Evolutionary conservation across 305 asterid genomes (phyloP).

Genomic region (Plantago lanceolata): DNA sequence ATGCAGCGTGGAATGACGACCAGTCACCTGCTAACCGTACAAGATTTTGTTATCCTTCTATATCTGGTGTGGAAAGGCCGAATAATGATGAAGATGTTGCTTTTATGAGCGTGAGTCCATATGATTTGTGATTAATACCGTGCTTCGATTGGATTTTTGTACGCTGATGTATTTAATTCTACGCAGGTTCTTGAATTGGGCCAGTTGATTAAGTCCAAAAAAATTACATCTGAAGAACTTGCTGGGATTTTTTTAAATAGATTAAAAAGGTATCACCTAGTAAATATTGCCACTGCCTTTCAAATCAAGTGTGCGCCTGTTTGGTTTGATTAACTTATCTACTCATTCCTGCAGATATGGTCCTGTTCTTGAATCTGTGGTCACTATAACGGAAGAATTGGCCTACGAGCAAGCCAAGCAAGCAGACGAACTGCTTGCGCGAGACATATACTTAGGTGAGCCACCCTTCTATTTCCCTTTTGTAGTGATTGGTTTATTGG

Average conservation of each 20-base stretch:
- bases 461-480: constrained; percentile 5
- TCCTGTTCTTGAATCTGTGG: constrained; percentile 73
- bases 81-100: constrained; percentile 66
- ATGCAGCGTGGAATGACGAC: constrained; percentile 45
- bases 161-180: background rate
- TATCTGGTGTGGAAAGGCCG: constrained; percentile 49
- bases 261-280: constrained; percentile 49
- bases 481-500: no score
- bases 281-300: background rate
- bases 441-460: constrained; percentile 63
- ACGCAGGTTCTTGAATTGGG: constrained; percentile 79
- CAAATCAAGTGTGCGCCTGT: background rate
- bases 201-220: constrained; percentile 58
- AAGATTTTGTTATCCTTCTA: constrained; percentile 46
- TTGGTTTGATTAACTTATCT: constrained; percentile 15
- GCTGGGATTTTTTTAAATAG: constrained; percentile 54
- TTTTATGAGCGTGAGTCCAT: constrained; percentile 70
- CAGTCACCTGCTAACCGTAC: constrained; percentile 23
- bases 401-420: constrained; percentile 72
- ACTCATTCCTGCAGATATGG: constrained; percentile 45
- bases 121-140: background rate
- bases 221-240: constrained; percentile 73
- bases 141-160: background rate
- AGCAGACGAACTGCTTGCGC: constrained; percentile 68
- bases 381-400: constrained; percentile 80